Evolutionary conservation across 345 rosid species (phyloP), one percentile per base, ranked within the genome.

Genomic region (Orychophragmus violaceus): DNA sequence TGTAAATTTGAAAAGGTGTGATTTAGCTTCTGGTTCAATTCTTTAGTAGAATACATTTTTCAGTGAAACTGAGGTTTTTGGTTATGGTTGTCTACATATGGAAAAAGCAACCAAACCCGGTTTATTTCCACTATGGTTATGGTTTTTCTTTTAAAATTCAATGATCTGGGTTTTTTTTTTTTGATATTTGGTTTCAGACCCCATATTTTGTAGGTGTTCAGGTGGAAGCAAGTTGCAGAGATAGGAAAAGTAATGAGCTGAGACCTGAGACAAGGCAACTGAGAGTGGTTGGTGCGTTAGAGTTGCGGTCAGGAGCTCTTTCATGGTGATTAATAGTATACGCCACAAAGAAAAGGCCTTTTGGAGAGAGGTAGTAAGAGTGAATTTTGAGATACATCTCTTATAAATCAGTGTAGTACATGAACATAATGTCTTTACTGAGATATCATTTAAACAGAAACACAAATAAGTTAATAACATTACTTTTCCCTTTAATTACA

Each of bases 121-220:
- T n/a, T n/a, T n/a, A n/a, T n/a, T n/a, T n/a, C n/a, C n/a, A n/a
- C n/a, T n/a, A n/a, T n/a, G 45, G n/a, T 39, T 39, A n/a, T 6
- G 18, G 8, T 7, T 13, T 35, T 4, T 11, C 4, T 9, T 24
- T 30, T 23, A 44, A 19, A 36, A 27, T 49, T 5, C 46, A 42
- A 21, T 19, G 28, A 16, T 27, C 46, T 72, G 60, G 57, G n/a
- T n/a, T 57, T 21, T 11, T 57, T n/a, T 33, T 72, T 0, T 30
- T 29, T 2, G 28, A 2, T 59, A 27, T 52, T 29, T 25, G 19
- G 33, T 49, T 64, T 68, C 87, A 91, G 98, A 81, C 88, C 33
- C 92, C 96, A 56, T 87, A 84, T 77, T 84, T 81, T 30, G 90
- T 89, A 62, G 86, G 90, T 7, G 95, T 85, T 66, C 95, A 87